phyloP scores from a whole-genome alignment of 1,139 yeast species.

The Saccharomyces uvarum region DNA sequence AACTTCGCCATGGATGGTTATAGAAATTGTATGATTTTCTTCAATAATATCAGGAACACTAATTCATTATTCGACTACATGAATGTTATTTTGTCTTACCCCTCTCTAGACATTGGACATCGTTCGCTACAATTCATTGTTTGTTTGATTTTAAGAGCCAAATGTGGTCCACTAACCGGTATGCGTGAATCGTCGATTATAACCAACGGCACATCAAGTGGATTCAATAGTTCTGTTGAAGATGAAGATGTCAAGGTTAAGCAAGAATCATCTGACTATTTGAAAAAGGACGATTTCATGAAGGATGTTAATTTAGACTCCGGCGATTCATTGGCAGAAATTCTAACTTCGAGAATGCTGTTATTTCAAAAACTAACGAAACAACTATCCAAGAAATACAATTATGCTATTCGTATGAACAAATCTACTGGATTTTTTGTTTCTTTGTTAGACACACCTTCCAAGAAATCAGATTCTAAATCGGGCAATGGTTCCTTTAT shows the following conservation, averaged over 20 bases:
- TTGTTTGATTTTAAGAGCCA: constrained; percentile 41
- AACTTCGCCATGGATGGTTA: constrained; percentile 37
- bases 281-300: constrained; percentile 13
- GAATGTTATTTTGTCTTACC: constrained; percentile 42
- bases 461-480: constrained; percentile 14
- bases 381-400: constrained; percentile 38
- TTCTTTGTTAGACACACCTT: constrained; percentile 35
- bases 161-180: constrained; percentile 38
- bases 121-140: constrained; percentile 46
- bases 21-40: constrained; percentile 35
- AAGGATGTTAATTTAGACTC: constrained; percentile 25
- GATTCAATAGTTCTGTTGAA: constrained; percentile 17
- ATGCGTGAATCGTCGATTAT: constrained; percentile 26
- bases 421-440: constrained; percentile 43
- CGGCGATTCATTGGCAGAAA: constrained; percentile 34
- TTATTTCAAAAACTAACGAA: constrained; percentile 33
- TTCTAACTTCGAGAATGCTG: constrained; percentile 34
- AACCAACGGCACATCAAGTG: constrained; percentile 16
- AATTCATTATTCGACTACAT: constrained; percentile 35
- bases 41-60: constrained; percentile 24
- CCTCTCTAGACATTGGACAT: constrained; percentile 42
- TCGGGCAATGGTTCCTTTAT: constrained; percentile 1
- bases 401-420: constrained; percentile 48
- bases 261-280: constrained; percentile 10
- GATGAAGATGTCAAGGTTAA: constrained; percentile 10